These are phyloP conservation scores for Leavenworthia alabamica DNA, from an alignment of 345 rosid species.

Conservation along the genomic window DNA sequence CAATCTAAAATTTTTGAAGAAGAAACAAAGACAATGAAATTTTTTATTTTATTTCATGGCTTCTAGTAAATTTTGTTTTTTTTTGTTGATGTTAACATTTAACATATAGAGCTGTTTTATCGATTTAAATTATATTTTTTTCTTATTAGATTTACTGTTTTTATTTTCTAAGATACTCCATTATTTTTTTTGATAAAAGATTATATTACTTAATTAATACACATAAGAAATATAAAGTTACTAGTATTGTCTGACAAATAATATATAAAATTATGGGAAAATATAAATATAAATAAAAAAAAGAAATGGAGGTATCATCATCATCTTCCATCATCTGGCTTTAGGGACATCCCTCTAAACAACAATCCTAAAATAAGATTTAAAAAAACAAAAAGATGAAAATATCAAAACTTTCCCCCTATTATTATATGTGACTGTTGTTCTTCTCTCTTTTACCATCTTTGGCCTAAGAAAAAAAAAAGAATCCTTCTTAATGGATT, in stretches of 20 bases:
- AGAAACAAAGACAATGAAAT: not conserved
- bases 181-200: not conserved
- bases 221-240: not conserved
- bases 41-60: not conserved
- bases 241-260: not conserved
- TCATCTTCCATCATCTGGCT: conserved; percentile 40
- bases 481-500: conserved; percentile 46
- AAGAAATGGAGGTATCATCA: conserved; percentile 26
- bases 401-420: conserved; percentile 30
- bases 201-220: not conserved
- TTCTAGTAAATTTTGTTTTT: not conserved
- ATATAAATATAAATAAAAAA: not conserved
- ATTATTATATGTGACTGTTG: conserved; percentile 43
- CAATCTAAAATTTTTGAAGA: not conserved
- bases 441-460: conserved; percentile 47
- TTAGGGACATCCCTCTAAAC: conserved; percentile 31
- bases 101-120: not conserved
- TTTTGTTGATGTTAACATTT: not conserved
- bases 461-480: conserved; percentile 37
- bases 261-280: not conserved
- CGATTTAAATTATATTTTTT: not conserved
- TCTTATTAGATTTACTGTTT: not conserved
- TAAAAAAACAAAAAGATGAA: conserved; percentile 11
- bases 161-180: not conserved
- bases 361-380: conserved; percentile 29